phyloP scores from a whole-genome alignment of 805 yeast genomes.

The Ogataea pini region DNA sequence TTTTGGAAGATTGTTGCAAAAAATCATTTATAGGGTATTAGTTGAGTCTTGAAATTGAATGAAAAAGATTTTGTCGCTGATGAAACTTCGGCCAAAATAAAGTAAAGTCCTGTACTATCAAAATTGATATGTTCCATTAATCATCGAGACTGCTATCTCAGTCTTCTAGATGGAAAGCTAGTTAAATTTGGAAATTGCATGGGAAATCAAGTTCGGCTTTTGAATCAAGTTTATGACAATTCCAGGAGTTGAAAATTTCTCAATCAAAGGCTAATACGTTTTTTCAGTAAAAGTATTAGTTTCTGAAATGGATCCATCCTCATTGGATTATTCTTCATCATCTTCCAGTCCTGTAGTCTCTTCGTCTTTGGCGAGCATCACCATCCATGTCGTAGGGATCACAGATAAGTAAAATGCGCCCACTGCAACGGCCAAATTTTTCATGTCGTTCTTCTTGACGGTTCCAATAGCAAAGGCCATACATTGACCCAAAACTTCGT shows the following conservation, averaged over 20 bases:
- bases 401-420: slow-evolving; percentile 23
- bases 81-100: no score
- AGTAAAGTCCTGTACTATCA: no score
- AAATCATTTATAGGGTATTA: no score
- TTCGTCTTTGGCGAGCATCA: not conserved
- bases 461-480: slow-evolving; percentile 26
- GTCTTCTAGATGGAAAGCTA: no score
- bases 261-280: slow-evolving; percentile 15
- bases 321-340: not conserved
- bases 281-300: not conserved
- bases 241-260: slow-evolving; percentile 23
- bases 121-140: no score
- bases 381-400: not conserved
- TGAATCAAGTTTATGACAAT: no score
- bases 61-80: no score
- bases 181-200: no score
- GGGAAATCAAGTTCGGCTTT: no score
- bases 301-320: no score
- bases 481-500: slow-evolving; percentile 28
- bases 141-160: no score
- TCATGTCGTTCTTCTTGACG: slow-evolving; percentile 26
- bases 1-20: slow-evolving; percentile 23
- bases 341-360: not conserved
- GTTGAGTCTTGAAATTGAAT: no score
- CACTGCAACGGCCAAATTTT: slow-evolving; percentile 30